Base-by-base conservation (phyloP, 2,329 filamentous ascomycete genomes). In the Fusarium pseudoanthophilum region DNA sequence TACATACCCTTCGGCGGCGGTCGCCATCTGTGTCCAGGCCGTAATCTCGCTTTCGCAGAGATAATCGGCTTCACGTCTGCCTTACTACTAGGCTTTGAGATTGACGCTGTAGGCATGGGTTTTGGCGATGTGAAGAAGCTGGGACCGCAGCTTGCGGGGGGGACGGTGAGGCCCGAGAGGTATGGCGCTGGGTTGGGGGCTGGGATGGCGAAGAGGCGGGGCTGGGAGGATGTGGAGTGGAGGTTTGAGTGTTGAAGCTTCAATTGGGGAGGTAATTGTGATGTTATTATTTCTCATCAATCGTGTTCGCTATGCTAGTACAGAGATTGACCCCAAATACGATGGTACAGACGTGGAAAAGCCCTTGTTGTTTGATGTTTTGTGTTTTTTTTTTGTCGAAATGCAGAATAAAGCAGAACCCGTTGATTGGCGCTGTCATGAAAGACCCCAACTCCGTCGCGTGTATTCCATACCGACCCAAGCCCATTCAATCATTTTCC, bases 1-100 rank as follows among this genome's bases (percentile, higher is more conserved):
- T 80, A 74, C 20, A 69, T 78, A 26, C 79, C 81, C 2, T 82
- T 82, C 51, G 81, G 81, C 2, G 81, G 80, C 2, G 81, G 81
- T 2, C 75, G 71, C 4, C 79, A 82, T 52, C 67, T 80, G 1
- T 82, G 79, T 46, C 82, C 82, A 0, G 82, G 82, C 2, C 60
- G 80, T 1, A 77, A 80, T 62, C 79, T 83, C 60, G 82, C 82
- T 0, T 79, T 78, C 40, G 74, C 77, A 2, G 80, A 83, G 73
- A 82, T 78, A 20, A 48, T 82, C 3, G 79, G 79, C 11, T 76
- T 83, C 49, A 71, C 78, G 48, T 69, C 72, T 7, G 58, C 77
- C 4, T 28, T 83, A 21, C 43, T 82, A 21, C 57, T 82, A 8
- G 80, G 79, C 4, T 82, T 79, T 42, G 79, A 83, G 4, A 62